phyloP scores from a whole-genome alignment of 768 basidiomycete genomes.

The Coprinopsis strossmayeri region DNA sequence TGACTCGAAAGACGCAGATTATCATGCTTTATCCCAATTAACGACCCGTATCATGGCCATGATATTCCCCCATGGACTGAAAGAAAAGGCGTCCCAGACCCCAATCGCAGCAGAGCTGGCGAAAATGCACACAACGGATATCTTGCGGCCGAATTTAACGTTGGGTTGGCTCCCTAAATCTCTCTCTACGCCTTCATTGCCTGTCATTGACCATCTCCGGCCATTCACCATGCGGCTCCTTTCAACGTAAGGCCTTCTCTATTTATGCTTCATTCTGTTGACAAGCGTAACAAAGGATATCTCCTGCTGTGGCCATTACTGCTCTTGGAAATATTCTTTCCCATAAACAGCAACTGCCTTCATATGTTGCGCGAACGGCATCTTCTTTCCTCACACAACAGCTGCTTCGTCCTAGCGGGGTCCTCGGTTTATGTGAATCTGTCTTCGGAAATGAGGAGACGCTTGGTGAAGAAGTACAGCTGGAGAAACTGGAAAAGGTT shows the following conservation, averaged over 20 bases:
- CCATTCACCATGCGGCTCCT: conserved; percentile 51
- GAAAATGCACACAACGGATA: conserved; percentile 45
- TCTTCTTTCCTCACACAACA: conserved; percentile 63
- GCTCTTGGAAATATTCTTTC: conserved; percentile 59
- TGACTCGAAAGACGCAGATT: conserved; percentile 29
- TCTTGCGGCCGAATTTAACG: conserved; percentile 53
- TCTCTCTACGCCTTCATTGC: conserved; percentile 27
- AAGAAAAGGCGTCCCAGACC: conserved; percentile 47
- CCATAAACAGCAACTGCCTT: conserved; percentile 30
- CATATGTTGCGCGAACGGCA: conserved; percentile 54
- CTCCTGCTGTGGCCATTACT: conserved; percentile 59
- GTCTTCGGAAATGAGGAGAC: conserved; percentile 60
- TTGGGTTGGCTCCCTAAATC: conserved; percentile 72
- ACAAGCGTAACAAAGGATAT: conserved; percentile 38
- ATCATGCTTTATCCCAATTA: conserved; percentile 35
- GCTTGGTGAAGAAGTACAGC: conserved; percentile 39
- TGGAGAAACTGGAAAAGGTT: conserved; percentile 72
- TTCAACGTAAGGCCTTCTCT: conserved; percentile 43
- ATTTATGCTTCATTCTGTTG: conserved; percentile 12
- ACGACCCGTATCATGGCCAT: conserved; percentile 37
- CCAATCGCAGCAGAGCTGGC: conserved; percentile 55
- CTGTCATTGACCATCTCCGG: conserved; percentile 40
- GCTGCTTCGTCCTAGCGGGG: conserved; percentile 62
- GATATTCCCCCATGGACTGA: conserved; percentile 47
- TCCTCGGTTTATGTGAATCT: conserved; percentile 61